A percentile compares a stretch with the other conserved stretches of the same genome.
Conservation (phyloP, 164 flowering plant species). For the Saururus chinensis region DNA sequence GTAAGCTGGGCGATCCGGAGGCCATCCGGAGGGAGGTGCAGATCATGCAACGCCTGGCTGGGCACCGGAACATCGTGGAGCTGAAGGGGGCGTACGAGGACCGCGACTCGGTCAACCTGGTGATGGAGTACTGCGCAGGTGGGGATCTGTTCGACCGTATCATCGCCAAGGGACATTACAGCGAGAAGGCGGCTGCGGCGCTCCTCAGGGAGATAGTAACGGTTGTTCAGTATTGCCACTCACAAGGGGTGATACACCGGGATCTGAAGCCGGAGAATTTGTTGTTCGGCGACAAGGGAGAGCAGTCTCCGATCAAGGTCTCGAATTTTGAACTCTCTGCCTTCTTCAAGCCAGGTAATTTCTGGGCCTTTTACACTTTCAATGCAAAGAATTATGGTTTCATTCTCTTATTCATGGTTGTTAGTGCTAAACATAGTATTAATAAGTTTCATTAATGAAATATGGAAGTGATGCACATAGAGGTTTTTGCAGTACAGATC, state of each 20-base stretch:
- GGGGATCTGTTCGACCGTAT: constrained; percentile 88
- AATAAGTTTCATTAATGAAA: too few species aligned
- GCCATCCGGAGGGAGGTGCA: constrained; percentile 61
- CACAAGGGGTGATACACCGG: constrained; percentile 87
- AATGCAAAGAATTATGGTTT: too few species aligned
- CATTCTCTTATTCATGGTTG: too few species aligned
- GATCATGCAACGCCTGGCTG: background rate
- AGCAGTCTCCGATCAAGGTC: constrained; percentile 63
- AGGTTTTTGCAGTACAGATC: too few species aligned
- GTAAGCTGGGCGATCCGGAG: constrained; percentile 65
- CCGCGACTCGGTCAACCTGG: background rate
- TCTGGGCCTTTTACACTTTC: background rate
- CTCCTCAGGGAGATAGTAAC: constrained; percentile 65
- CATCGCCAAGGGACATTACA: constrained; percentile 71
- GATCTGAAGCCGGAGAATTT: constrained; percentile 92
- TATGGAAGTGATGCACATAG: too few species aligned
- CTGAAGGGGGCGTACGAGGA: background rate
- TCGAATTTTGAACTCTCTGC: constrained; percentile 82
- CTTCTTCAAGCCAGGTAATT: constrained; percentile 57
- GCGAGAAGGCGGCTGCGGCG: constrained; percentile 70
- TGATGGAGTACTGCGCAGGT: constrained; percentile 46
- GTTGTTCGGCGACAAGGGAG: constrained; percentile 41
- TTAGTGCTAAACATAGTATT: too few species aligned
- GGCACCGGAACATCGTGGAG: background rate
- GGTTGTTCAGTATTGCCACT: constrained; percentile 61